A percentile compares a stretch with the other conserved stretches of the same genome.
These are phyloP conservation scores for Yarrowia divulgata DNA, from an alignment of 805 yeast genomes.

Conservation along the genomic window DNA sequence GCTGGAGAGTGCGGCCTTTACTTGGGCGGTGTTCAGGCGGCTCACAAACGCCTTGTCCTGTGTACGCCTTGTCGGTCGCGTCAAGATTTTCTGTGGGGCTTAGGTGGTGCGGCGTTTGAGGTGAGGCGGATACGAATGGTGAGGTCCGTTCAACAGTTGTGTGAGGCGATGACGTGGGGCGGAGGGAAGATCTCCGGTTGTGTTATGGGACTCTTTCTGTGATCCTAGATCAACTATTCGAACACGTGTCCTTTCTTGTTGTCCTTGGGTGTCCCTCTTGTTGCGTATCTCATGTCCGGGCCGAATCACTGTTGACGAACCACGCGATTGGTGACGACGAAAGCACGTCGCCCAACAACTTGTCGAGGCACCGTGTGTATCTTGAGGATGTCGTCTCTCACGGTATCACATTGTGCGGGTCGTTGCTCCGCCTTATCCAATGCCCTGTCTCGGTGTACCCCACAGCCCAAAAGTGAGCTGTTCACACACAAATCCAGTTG, in stretches of 20 bases:
- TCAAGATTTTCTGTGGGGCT: neutral
- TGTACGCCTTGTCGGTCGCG: neutral
- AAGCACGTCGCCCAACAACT: neutral
- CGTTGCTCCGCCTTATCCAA: neutral
- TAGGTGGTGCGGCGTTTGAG: neutral
- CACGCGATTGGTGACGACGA: constrained; percentile 8
- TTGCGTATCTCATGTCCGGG: neutral
- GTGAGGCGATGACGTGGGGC: neutral
- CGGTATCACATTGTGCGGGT: neutral
- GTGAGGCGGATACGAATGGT: constrained; percentile 9
- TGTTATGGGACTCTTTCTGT: too few relatives aligned
- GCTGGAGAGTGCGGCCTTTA: neutral
- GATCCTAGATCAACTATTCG: neutral
- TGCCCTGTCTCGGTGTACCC: neutral
- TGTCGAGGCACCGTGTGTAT: too few relatives aligned
- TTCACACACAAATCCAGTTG: constrained; percentile 1
- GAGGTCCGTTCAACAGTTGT: neutral
- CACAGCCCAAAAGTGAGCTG: constrained; percentile 9
- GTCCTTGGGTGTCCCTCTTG: neutral
- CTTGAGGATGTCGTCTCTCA: neutral
- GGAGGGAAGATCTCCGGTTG: neutral
- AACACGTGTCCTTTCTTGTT: neutral
- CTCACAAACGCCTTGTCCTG: neutral
- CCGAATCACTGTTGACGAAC: neutral
- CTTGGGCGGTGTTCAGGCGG: neutral